These are phyloP conservation scores for Lomentospora prolificans DNA, from an alignment of 2,329 filamentous ascomycete species.

Conservation along the genomic window DNA sequence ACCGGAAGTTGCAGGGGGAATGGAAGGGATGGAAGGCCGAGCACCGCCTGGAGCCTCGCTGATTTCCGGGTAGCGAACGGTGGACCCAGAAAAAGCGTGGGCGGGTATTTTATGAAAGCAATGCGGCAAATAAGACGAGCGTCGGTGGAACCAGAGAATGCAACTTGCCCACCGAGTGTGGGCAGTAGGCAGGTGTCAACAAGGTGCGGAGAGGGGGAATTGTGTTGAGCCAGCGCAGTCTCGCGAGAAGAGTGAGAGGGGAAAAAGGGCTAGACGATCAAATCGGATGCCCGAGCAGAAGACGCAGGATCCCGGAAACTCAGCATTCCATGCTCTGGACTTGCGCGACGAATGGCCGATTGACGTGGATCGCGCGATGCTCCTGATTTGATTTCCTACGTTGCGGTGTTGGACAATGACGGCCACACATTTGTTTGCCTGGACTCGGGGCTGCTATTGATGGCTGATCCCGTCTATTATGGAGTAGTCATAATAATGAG, in stretches of 20 bases:
- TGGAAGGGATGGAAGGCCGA: constrained; percentile 1
- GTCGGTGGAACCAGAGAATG: background rate
- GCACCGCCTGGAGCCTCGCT: background rate
- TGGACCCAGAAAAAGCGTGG: constrained; percentile 3
- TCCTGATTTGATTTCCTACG: too few relatives aligned
- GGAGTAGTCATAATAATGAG: too few relatives aligned
- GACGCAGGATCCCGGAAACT: background rate
- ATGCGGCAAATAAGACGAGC: background rate
- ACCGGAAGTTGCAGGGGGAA: background rate
- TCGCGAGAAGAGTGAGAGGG: too few relatives aligned
- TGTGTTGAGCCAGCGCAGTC: background rate
- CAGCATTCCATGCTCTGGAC: background rate
- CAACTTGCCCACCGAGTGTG: background rate
- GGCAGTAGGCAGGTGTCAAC: background rate
- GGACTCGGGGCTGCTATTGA: too few relatives aligned
- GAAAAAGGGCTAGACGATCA: background rate
- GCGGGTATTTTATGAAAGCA: constrained; percentile 1
- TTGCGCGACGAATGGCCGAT: too few relatives aligned
- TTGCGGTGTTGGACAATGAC: too few relatives aligned
- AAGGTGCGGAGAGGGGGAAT: background rate
- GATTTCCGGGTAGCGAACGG: constrained; percentile 2
- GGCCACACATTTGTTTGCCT: too few relatives aligned
- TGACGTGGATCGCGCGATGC: too few relatives aligned
- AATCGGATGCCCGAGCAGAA: background rate
- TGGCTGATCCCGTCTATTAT: too few relatives aligned